Conservation (phyloP, 495 filamentous ascomycete genomes). For the Massariosphaeria phaeospora region DNA sequence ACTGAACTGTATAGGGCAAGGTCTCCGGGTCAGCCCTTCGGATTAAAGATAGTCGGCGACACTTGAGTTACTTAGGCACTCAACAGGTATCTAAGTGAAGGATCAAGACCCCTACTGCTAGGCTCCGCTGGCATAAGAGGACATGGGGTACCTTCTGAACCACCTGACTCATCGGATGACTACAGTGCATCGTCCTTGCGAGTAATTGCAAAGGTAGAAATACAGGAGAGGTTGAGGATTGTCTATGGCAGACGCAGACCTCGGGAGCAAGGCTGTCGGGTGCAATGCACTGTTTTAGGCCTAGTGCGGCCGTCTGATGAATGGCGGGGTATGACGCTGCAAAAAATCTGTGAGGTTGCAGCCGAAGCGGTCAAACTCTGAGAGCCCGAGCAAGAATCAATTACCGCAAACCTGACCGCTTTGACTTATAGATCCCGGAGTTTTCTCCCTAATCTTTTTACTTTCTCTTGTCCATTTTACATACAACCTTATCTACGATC, state of each 20-base stretch:
- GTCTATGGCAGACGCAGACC: not conserved
- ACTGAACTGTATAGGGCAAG: no score
- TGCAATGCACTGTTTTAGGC: conserved; percentile 1
- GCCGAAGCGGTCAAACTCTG: conserved; percentile 6
- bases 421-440: not conserved
- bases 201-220: no score
- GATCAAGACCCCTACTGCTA: no score
- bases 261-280: not conserved
- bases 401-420: not conserved
- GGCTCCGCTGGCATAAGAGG: no score
- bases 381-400: conserved; percentile 12
- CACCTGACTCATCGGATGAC: no score
- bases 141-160: no score
- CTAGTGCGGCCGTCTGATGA: not conserved
- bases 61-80: no score
- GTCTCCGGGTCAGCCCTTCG: no score
- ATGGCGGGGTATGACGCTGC: conserved; percentile 16
- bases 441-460: not conserved
- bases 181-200: no score
- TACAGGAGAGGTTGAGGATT: no score
- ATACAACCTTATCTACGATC: not conserved
- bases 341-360: not conserved
- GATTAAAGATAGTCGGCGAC: no score
- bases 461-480: not conserved
- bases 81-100: no score